Evolutionary conservation across 2,329 filamentous ascomycete genomes (phyloP).

Genomic region (Zasmidium cellare): DNA sequence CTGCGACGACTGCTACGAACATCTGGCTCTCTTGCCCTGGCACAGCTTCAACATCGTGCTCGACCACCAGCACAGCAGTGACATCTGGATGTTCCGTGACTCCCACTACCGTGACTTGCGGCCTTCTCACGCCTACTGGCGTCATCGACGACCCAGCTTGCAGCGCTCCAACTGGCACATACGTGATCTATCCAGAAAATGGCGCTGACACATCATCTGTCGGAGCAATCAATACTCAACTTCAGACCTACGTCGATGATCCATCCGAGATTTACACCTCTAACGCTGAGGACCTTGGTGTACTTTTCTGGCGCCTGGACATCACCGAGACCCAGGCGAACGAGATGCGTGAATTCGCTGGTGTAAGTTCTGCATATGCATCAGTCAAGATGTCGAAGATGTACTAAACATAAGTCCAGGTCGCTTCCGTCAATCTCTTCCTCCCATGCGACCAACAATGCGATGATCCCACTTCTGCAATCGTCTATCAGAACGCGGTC

Average conservation of each 20-base stretch:
- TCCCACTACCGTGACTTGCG: background rate
- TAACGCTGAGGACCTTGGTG: background rate
- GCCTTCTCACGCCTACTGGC: background rate
- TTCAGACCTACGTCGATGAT: background rate
- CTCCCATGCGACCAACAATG: background rate
- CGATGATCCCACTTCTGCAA: background rate
- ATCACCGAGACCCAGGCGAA: background rate
- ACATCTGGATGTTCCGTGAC: background rate
- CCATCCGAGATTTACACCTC: background rate
- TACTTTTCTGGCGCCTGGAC: background rate
- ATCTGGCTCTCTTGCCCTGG: background rate
- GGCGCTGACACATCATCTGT: background rate
- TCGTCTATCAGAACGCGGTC: background rate
- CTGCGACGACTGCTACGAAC: background rate
- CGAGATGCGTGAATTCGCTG: background rate
- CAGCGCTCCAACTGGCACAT: background rate
- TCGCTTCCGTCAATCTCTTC: background rate
- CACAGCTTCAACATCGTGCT: background rate
- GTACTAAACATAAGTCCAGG: background rate
- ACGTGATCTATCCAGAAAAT: conserved; percentile 1
- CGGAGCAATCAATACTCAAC: background rate
- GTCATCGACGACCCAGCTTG: background rate
- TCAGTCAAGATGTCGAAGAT: background rate
- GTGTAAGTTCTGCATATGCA: background rate
- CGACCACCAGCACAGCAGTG: background rate